Conservation (phyloP, 805 yeast genomes). For the Phaffomyces thermotolerans region DNA sequence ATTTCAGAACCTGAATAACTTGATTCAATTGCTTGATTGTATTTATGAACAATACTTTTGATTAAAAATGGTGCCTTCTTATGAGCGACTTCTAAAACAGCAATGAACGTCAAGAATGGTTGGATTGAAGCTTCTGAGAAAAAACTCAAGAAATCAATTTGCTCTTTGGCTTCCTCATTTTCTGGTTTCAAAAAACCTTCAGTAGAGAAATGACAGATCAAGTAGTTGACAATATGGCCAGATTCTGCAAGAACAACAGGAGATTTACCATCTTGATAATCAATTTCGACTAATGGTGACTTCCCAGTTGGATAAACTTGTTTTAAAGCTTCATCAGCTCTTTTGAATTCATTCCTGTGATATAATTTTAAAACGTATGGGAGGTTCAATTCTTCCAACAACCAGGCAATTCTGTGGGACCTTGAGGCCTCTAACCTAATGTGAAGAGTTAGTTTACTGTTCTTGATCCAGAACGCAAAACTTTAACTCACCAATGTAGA, state of each 20-base stretch:
- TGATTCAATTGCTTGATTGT: slow-evolving; percentile 40
- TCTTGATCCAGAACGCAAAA: no score
- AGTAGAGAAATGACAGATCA: slow-evolving; percentile 44
- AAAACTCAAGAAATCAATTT: slow-evolving; percentile 45
- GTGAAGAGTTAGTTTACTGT: neutral
- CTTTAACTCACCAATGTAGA: slow-evolving; percentile 17
- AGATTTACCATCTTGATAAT: slow-evolving; percentile 25
- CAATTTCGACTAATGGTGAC: slow-evolving; percentile 50
- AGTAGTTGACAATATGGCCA: slow-evolving; percentile 49
- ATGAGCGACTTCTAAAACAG: slow-evolving; percentile 32
- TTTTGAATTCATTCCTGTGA: slow-evolving; percentile 39
- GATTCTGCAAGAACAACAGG: slow-evolving; percentile 44
- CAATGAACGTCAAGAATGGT: slow-evolving; percentile 34
- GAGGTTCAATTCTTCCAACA: slow-evolving; percentile 51
- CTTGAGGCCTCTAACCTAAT: slow-evolving; percentile 36
- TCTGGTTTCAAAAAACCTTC: slow-evolving; percentile 31
- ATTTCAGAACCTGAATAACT: slow-evolving; percentile 41
- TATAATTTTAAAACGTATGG: slow-evolving; percentile 49
- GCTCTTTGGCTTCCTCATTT: slow-evolving; percentile 32
- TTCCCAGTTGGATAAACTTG: slow-evolving; percentile 57
- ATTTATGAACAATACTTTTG: slow-evolving; percentile 34
- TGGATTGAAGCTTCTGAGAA: slow-evolving; percentile 59
- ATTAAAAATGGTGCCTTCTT: slow-evolving; percentile 40
- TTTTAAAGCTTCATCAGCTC: slow-evolving; percentile 43
- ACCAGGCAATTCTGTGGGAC: slow-evolving; percentile 55